These are phyloP conservation scores for Paracamarosporium sp. DNA, from an alignment of 2,329 filamentous ascomycete genomes.

Conservation along the genomic window DNA sequence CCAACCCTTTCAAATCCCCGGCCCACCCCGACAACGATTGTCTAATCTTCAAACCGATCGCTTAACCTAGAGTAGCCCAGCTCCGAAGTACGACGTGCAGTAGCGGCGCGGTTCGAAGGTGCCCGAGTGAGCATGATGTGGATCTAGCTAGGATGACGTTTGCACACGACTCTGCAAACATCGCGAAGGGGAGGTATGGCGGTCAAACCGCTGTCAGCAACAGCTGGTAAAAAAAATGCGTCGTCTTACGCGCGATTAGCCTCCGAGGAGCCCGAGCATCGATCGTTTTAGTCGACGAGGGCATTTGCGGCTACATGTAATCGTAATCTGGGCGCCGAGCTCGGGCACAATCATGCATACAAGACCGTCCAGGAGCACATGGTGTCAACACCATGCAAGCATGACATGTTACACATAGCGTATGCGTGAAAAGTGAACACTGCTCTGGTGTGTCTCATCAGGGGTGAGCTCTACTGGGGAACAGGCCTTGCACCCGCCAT, in stretches of 20 bases:
- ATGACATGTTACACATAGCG: neutral
- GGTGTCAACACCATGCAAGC: neutral
- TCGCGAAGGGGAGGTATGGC: neutral
- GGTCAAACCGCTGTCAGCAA: neutral
- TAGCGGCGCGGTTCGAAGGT: neutral
- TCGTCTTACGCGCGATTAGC: neutral
- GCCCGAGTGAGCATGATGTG: neutral
- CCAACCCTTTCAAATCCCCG: conserved; percentile 1
- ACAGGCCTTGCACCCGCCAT: neutral
- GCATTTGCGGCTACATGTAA: neutral
- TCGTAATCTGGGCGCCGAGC: neutral
- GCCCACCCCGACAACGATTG: neutral
- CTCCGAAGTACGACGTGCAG: neutral
- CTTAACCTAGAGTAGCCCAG: neutral
- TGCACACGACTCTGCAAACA: neutral
- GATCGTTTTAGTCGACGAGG: too few relatives aligned
- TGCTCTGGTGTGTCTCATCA: neutral
- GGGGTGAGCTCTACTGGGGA: neutral
- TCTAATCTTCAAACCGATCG: neutral
- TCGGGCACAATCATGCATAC: neutral
- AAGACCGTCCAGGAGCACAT: neutral
- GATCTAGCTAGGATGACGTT: conserved; percentile 6
- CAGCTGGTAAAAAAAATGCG: neutral
- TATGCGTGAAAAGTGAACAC: neutral
- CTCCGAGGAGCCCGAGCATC: neutral